Base-by-base conservation (phyloP, 805 yeast genomes). In the Metschnikowia chrysomelidarum region DNA sequence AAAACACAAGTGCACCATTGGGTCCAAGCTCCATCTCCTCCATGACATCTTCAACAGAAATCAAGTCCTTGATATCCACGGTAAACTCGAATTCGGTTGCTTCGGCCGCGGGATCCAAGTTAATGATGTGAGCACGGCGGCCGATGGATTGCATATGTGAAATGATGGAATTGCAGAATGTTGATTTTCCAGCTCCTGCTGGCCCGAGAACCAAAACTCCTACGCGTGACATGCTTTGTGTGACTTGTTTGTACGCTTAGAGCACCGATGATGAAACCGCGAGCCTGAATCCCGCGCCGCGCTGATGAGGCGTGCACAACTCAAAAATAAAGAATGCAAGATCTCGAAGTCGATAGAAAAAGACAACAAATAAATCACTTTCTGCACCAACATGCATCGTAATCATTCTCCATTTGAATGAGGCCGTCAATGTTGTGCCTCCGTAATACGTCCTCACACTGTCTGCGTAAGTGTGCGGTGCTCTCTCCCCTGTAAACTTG, bases 61-160 rank as follows among this genome's bases (percentile, higher is more conserved):
- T 87, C 51, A 91, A 70, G 56, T 91, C 96, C 50, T 95, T 70
- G 23, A 91, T 91, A 59, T 91, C 98, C 13, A 91, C 82, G 5
- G 95, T 82, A 58, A 91, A 93, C 55, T 87, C 96, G 54, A 75
- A 91, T 54, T 91, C 91, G 3, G 78, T 80, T 9, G 98, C 87
- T 47, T 88, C 96, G 2, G 98, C 98, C 0, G 98, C 98, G 4
- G 98, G 98, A 62, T 91, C 98, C 34, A 91, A 66, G 56, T 93
- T 93, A 12, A 93, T 97, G 24, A 93, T 78, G 60, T 93, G 97
- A 2, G 96, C 97, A 23, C 95, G 69, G 44, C 98, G 79, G 1
- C 98, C 98, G 22, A 85, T 73, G 13, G 87, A 73, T 58, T 88
- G 95, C 80, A 93, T 84, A 59, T 91, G 84, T 1, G 91, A 64